phyloP scores from a whole-genome alignment of 2,329 filamentous ascomycete genomes.

The Fonsecaea erecta region DNA sequence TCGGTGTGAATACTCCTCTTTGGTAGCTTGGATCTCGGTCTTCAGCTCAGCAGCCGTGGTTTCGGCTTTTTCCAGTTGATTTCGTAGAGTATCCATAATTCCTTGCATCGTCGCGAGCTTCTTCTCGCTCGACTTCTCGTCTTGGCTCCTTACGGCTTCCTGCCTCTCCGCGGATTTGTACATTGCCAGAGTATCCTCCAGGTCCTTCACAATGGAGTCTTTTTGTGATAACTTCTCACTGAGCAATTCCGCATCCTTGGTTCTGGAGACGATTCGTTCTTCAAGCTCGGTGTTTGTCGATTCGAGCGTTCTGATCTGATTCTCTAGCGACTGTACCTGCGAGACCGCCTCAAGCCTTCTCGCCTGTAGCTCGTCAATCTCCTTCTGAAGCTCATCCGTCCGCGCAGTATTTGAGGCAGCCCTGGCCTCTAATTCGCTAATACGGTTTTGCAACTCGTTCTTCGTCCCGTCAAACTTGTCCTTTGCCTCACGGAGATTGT shows the following conservation, averaged over 20 bases:
- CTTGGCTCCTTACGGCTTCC: constrained; percentile 37
- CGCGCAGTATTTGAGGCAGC: constrained; percentile 38
- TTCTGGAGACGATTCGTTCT: constrained; percentile 35
- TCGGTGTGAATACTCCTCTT: constrained; percentile 27
- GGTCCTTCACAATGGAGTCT: constrained; percentile 38
- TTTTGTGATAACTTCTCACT: constrained; percentile 43
- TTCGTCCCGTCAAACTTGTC: constrained; percentile 54
- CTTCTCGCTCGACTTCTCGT: constrained; percentile 54
- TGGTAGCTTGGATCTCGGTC: constrained; percentile 40
- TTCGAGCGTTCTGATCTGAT: constrained; percentile 38
- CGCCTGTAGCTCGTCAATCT: constrained; percentile 46
- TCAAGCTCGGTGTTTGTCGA: constrained; percentile 39
- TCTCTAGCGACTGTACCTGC: constrained; percentile 46
- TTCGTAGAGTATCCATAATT: constrained; percentile 60
- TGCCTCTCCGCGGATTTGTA: constrained; percentile 35
- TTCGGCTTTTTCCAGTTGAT: constrained; percentile 60
- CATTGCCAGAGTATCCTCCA: constrained; percentile 37
- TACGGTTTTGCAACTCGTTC: constrained; percentile 47
- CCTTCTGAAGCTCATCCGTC: constrained; percentile 42
- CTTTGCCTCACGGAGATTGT: constrained; percentile 58
- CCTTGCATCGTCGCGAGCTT: constrained; percentile 59
- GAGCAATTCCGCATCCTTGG: constrained; percentile 32
- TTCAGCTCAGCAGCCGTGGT: constrained; percentile 53
- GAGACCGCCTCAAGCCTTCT: constrained; percentile 49
- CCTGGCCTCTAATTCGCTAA: constrained; percentile 48